phyloP scores from a whole-genome alignment of 305 asterid genomes.

The Salvia sclarea region DNA sequence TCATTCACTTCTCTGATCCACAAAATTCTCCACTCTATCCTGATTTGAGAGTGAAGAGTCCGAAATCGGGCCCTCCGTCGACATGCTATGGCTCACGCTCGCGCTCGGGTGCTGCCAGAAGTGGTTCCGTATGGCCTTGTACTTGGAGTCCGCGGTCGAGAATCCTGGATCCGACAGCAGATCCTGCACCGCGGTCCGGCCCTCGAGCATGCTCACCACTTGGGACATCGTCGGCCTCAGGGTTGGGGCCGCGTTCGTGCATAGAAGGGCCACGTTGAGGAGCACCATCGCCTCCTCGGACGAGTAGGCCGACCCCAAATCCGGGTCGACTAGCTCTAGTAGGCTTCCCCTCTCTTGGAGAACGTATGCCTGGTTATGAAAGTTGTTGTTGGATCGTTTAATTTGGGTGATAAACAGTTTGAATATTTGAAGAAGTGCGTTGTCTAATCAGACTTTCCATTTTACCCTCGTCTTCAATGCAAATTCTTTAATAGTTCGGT shows the following conservation, averaged over 20 bases:
- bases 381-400: not conserved
- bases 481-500: no score
- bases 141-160: conserved; percentile 55
- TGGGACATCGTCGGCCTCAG: conserved; percentile 87
- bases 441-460: no score
- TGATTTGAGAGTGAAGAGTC: conserved; percentile 48
- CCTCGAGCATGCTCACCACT: conserved; percentile 95
- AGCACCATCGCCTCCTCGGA: conserved; percentile 75
- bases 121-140: conserved; percentile 70
- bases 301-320: conserved; percentile 64
- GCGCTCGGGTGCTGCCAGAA: conserved; percentile 71
- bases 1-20: conserved; percentile 30
- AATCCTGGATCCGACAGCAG: conserved; percentile 78
- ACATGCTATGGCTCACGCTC: conserved; percentile 50
- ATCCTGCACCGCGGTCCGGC: conserved; percentile 75
- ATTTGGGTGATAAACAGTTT: no score
- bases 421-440: no score
- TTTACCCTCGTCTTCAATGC: no score
- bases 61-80: conserved; percentile 43
- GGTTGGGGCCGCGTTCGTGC: conserved; percentile 90
- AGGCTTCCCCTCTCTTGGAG: conserved; percentile 80
- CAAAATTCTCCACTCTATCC: conserved; percentile 34
- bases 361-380: conserved; percentile 69
- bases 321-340: conserved; percentile 79
- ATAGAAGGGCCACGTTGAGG: conserved; percentile 74